These are phyloP conservation scores for Podaxis mareebaensis DNA, from an alignment of 768 basidiomycete genomes.

Conservation along the genomic window DNA sequence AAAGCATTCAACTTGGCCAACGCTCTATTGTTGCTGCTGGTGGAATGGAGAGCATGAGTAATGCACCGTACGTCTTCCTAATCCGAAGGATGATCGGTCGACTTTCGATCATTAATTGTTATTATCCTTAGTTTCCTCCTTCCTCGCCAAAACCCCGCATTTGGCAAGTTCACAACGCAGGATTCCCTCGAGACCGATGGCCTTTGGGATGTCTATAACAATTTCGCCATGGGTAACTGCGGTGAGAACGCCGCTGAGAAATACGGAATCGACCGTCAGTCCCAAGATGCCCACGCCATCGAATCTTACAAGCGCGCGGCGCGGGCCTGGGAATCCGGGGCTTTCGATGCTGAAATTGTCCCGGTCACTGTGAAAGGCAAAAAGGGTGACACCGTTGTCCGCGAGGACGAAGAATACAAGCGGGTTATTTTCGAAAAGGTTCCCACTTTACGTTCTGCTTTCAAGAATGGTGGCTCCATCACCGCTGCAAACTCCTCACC, in stretches of 20 bases:
- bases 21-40: conserved; percentile 88
- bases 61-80: conserved; percentile 79
- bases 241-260: conserved; percentile 86
- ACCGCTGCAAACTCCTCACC: conserved; percentile 97
- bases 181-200: conserved; percentile 93
- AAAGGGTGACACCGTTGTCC: conserved; percentile 88
- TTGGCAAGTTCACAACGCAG: conserved; percentile 85
- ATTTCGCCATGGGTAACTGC: conserved; percentile 98
- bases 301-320: conserved; percentile 95
- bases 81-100: conserved; percentile 12
- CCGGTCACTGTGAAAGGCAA: conserved; percentile 91
- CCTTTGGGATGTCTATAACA: conserved; percentile 96
- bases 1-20: conserved; percentile 86
- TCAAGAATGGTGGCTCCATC: conserved; percentile 87
- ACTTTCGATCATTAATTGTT: background rate
- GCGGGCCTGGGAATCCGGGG: conserved; percentile 85
- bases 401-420: conserved; percentile 98
- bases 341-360: conserved; percentile 84
- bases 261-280: conserved; percentile 79
- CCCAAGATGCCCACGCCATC: conserved; percentile 88
- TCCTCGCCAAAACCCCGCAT: conserved; percentile 77
- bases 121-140: conserved; percentile 65
- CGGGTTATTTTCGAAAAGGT: conserved; percentile 95
- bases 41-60: conserved; percentile 99
- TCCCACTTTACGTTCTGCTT: conserved; percentile 83